Evolutionary conservation across 1,139 yeast genomes (phyloP), one percentile per base, ranked within the genome.

Genomic region (Casaregolazyma suthepensis): DNA sequence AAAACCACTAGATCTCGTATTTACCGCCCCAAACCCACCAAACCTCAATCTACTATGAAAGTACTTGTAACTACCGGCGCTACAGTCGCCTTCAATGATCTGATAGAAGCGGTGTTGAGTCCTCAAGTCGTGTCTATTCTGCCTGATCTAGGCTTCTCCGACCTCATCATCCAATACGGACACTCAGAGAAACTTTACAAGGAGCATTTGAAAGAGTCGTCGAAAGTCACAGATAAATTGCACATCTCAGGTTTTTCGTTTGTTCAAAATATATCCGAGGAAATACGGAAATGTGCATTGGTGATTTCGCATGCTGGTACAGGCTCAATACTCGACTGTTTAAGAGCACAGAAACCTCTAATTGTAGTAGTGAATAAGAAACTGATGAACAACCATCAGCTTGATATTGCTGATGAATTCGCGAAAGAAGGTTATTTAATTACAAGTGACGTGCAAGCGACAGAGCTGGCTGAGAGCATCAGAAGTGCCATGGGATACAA

Each of bases 301-400:
- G 86, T 91, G 6, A 76, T 93, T 12, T 83, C 96, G 1, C 98
- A 93, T 67, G 97, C 96, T 0, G 98, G 76, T 20, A 88, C 98
- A 0, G 99, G 99, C 1, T 87, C 96, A 0, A 87, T 93, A 9
- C 69, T 93, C 19, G 99, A 93, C 63, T 78, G 87, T 0, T 69
- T 89, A 42, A 74, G 91, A 20, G 67, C 74, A 35, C 56, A 71
- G 2, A 82, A 80, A 63, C 80, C 78, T 18, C 71, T 91, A 53
- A 71, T 91, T 1, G 93, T 85, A 5, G 85, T 89, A 35, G 80
- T 83, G 9, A 93, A 93, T 67, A 76, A 78, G 12, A 60, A 66
- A 4, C 75, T 93, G 19, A 85, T 88, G 91, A 88, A 88, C 64
- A 87, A 89, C 66, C 99, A 93, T 67, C 98, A 93, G 68, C 63